Evolutionary conservation across 768 basidiomycete genomes (phyloP).

Genomic region (Coprinopsis sp.): DNA sequence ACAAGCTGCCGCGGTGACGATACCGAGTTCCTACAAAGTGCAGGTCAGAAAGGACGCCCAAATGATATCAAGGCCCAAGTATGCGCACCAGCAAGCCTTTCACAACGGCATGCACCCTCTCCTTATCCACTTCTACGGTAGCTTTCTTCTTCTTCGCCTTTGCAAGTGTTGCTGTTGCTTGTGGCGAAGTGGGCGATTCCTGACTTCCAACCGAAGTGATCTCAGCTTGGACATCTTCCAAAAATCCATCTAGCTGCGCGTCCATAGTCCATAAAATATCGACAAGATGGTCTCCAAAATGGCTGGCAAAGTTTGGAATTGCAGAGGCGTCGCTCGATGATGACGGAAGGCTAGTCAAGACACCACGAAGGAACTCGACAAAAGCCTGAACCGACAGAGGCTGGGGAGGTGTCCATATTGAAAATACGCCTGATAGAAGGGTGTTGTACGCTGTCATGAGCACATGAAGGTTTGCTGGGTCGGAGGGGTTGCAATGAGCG

Average conservation of each 20-base stretch:
- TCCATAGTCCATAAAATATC: conserved; percentile 84
- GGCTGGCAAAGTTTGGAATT: conserved; percentile 31
- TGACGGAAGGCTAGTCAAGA: conserved; percentile 59
- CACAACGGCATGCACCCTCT: conserved; percentile 51
- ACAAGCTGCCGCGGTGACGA: conserved; percentile 58
- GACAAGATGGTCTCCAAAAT: conserved; percentile 67
- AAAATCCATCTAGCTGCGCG: conserved; percentile 66
- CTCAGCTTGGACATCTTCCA: conserved; percentile 48
- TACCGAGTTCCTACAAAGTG: conserved; percentile 48
- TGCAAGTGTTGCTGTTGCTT: conserved; percentile 16
- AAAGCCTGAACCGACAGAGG: conserved; percentile 47
- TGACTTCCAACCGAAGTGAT: conserved; percentile 33
- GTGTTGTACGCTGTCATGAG: conserved; percentile 68
- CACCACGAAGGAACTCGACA: conserved; percentile 59
- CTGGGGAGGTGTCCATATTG: conserved; percentile 48
- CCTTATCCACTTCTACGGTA: conserved; percentile 60
- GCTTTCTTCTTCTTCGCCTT: conserved; percentile 47
- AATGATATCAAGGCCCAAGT: background rate
- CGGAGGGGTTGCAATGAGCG: conserved; percentile 55
- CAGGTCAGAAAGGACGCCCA: conserved; percentile 5
- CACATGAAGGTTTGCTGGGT: conserved; percentile 47
- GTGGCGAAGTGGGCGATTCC: conserved; percentile 19
- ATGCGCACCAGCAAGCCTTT: conserved; percentile 56
- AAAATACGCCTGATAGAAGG: conserved; percentile 54
- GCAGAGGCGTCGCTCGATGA: conserved; percentile 55